Conservation (phyloP, 2,329 filamentous ascomycete genomes). For the Fusarium sp. region DNA sequence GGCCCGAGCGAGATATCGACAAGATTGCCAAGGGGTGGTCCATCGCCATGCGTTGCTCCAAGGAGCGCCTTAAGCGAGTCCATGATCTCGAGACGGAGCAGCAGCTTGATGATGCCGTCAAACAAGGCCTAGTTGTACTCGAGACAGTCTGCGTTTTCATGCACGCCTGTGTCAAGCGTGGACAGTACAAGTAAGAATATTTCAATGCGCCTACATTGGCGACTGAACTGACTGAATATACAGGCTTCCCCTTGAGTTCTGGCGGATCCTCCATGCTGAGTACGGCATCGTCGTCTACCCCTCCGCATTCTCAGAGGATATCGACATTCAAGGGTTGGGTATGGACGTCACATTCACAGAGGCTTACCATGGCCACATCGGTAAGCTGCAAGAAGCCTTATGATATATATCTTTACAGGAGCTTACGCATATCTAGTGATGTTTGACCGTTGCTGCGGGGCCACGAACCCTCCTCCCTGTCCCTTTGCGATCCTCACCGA, state of each 20-base stretch:
- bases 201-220: neutral
- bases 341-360: conserved; percentile 50
- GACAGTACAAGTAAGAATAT: conserved; percentile 48
- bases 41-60: conserved; percentile 50
- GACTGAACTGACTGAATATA: neutral
- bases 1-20: conserved; percentile 45
- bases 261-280: conserved; percentile 50
- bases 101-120: conserved; percentile 46
- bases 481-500: conserved; percentile 51
- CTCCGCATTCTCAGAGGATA: conserved; percentile 50
- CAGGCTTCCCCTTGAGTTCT: conserved; percentile 51
- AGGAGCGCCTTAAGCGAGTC: conserved; percentile 47
- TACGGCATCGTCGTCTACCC: conserved; percentile 54
- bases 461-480: conserved; percentile 47
- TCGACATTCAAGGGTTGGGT: conserved; percentile 46
- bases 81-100: conserved; percentile 46
- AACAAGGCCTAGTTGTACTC: conserved; percentile 48
- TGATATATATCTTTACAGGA: neutral
- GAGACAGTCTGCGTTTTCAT: conserved; percentile 53
- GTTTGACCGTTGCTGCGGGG: conserved; percentile 44
- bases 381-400: conserved; percentile 34
- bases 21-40: conserved; percentile 51
- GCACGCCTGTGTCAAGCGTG: conserved; percentile 50
- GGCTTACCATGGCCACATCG: conserved; percentile 49
- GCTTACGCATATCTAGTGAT: conserved; percentile 44